phyloP scores from a whole-genome alignment of 768 basidiomycete genomes.

The Kwoniella mangroviensis region DNA sequence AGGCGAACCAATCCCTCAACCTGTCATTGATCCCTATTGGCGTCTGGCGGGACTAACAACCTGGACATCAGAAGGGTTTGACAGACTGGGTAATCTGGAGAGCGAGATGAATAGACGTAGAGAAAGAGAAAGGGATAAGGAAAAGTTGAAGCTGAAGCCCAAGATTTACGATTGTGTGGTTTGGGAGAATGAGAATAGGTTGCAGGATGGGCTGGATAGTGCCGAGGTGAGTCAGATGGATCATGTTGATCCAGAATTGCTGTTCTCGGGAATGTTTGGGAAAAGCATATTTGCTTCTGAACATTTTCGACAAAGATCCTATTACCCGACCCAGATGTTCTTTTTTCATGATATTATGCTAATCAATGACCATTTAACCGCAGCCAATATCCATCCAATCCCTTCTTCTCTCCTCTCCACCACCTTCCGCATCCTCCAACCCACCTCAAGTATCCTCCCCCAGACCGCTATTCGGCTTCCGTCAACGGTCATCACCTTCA shows the following conservation, averaged over 20 bases:
- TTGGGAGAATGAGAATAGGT: conserved; percentile 12
- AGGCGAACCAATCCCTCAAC: conserved; percentile 37
- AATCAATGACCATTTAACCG: not conserved
- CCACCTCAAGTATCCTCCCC: not conserved
- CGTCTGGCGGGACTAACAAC: conserved; percentile 36
- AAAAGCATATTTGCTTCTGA: too few species aligned
- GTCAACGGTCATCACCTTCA: conserved; percentile 12
- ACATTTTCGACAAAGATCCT: too few species aligned
- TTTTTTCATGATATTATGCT: not conserved
- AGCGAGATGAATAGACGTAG: conserved; percentile 12
- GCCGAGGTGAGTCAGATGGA: conserved; percentile 9
- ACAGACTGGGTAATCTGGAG: conserved; percentile 20
- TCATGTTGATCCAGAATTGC: not conserved
- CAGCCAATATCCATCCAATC: conserved; percentile 34
- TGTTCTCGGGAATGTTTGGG: too few species aligned
- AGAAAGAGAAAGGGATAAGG: conserved; percentile 17
- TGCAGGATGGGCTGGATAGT: conserved; percentile 24
- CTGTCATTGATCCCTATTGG: conserved; percentile 37
- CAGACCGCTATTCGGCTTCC: conserved; percentile 20
- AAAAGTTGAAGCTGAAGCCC: conserved; percentile 30
- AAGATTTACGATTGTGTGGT: conserved; percentile 36
- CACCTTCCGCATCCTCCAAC: not conserved
- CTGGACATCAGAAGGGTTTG: conserved; percentile 30
- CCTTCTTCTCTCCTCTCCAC: conserved; percentile 10
- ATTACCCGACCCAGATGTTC: not conserved